Conservation (phyloP, 2,329 filamentous ascomycete genomes). For the Penicillium polonicum region DNA sequence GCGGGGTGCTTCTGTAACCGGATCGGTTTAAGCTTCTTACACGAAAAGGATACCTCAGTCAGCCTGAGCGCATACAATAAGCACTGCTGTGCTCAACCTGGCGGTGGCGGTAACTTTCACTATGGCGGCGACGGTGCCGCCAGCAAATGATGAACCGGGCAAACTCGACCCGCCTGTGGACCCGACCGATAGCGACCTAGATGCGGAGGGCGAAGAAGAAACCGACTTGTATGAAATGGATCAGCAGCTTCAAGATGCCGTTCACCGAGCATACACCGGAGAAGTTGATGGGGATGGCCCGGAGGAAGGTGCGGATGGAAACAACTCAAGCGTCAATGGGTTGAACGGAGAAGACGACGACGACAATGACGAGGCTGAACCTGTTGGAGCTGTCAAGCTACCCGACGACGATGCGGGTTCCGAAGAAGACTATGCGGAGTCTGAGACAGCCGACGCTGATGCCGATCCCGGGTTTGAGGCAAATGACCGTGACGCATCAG, state of each 20-base stretch:
- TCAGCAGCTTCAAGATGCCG: constrained; percentile 40
- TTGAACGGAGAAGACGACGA: constrained; percentile 35
- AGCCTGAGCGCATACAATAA: constrained; percentile 9
- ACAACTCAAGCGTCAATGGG: constrained; percentile 28
- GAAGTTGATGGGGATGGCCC: constrained; percentile 31
- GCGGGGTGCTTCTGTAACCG: constrained; percentile 33
- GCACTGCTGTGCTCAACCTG: constrained; percentile 31
- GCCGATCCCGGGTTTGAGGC: constrained; percentile 46
- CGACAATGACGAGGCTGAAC: constrained; percentile 47
- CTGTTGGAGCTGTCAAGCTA: constrained; percentile 40
- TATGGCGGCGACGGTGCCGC: constrained; percentile 44
- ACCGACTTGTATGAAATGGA: constrained; percentile 44
- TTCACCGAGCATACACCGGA: constrained; percentile 37
- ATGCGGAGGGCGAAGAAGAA: constrained; percentile 47
- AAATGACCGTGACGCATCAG: constrained; percentile 41
- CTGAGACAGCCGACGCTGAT: constrained; percentile 41
- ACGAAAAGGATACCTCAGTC: constrained; percentile 10
- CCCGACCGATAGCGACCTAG: constrained; percentile 43
- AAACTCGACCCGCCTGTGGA: constrained; percentile 34
- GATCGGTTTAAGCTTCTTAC: constrained; percentile 24
- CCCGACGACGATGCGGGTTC: constrained; percentile 31
- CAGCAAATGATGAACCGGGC: constrained; percentile 37
- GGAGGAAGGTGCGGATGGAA: constrained; percentile 35
- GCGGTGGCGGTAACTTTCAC: constrained; percentile 40
- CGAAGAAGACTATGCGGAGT: constrained; percentile 43